These are phyloP conservation scores for Ballota nigra DNA, from an alignment of 257 asterid species.

Conservation along the genomic window DNA sequence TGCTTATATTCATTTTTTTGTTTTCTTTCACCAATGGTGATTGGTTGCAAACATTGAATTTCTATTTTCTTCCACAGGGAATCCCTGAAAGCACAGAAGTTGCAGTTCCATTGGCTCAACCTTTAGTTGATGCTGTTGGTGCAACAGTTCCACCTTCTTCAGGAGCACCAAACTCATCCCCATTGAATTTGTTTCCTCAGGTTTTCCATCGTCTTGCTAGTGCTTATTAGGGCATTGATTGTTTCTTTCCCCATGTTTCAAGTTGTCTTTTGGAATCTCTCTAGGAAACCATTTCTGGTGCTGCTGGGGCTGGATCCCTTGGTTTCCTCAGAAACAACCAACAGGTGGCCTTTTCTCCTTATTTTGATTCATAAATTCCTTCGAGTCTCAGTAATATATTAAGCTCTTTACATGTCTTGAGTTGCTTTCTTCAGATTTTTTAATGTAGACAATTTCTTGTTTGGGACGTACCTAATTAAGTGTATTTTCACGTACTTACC, in stretches of 20 bases:
- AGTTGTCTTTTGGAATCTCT: conserved; percentile 20
- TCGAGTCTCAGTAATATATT: background rate
- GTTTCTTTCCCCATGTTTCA: conserved; percentile 11
- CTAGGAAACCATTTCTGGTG: conserved; percentile 67
- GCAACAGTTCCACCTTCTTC: conserved; percentile 47
- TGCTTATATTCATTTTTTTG: conserved; percentile 18
- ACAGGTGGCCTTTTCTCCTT: conserved; percentile 45
- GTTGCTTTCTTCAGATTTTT: conserved; percentile 9
- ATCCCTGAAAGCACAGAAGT: conserved; percentile 73
- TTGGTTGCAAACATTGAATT: background rate
- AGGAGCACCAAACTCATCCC: conserved; percentile 81
- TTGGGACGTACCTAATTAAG: background rate
- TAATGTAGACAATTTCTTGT: background rate
- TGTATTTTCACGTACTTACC: background rate
- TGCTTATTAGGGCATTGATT: conserved; percentile 8
- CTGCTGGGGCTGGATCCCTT: conserved; percentile 61
- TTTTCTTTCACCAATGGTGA: conserved; percentile 6
- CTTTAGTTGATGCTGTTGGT: conserved; percentile 36
- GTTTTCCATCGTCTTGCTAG: conserved; percentile 32
- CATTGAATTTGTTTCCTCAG: conserved; percentile 89
- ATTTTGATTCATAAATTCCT: background rate
- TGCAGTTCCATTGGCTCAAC: conserved; percentile 53
- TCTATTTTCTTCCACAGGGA: conserved; percentile 43
- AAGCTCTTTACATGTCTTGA: conserved; percentile 4
- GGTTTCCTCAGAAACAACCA: conserved; percentile 80